Conservation (phyloP, 495 filamentous ascomycete genomes). For the Penicillium tannophilum region DNA sequence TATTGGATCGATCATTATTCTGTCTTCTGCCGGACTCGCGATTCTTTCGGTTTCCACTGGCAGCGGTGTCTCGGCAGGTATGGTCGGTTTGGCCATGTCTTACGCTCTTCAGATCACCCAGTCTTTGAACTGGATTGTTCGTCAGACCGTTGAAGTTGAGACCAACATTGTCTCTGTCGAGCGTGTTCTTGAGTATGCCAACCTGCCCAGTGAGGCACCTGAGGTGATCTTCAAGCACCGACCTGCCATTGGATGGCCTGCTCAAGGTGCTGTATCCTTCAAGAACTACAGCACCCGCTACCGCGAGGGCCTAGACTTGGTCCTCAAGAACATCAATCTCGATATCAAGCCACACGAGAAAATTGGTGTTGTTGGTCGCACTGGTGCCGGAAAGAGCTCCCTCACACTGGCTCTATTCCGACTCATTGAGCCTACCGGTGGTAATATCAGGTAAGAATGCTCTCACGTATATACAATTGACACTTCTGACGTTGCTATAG, state of each 20-base stretch:
- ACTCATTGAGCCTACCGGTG: conserved; percentile 84
- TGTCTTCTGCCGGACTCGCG: conserved; percentile 80
- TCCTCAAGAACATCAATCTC: conserved; percentile 88
- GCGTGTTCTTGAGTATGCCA: conserved; percentile 94
- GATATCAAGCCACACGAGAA: conserved; percentile 96
- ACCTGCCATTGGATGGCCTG: conserved; percentile 89
- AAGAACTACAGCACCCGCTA: conserved; percentile 93
- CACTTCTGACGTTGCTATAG: conserved; percentile 31
- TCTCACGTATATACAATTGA: neutral
- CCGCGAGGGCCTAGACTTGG: conserved; percentile 82
- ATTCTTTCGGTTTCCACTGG: conserved; percentile 78
- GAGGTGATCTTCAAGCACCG: conserved; percentile 88
- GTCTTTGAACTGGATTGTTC: conserved; percentile 99
- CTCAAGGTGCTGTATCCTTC: conserved; percentile 87
- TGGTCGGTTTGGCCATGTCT: conserved; percentile 94
- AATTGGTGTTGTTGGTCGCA: conserved; percentile 95
- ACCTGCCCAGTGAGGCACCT: conserved; percentile 90
- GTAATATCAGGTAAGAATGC: conserved; percentile 63
- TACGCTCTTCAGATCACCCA: conserved; percentile 97
- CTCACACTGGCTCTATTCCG: conserved; percentile 92
- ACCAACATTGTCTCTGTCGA: conserved; percentile 99
- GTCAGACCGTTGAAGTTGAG: conserved; percentile 98
- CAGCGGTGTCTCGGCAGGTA: conserved; percentile 67
- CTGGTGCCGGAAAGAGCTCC: conserved; percentile 95
- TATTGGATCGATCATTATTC: conserved; percentile 92